phyloP scores from a whole-genome alignment of 2,329 filamentous ascomycete genomes.

The Penicillium sp. region DNA sequence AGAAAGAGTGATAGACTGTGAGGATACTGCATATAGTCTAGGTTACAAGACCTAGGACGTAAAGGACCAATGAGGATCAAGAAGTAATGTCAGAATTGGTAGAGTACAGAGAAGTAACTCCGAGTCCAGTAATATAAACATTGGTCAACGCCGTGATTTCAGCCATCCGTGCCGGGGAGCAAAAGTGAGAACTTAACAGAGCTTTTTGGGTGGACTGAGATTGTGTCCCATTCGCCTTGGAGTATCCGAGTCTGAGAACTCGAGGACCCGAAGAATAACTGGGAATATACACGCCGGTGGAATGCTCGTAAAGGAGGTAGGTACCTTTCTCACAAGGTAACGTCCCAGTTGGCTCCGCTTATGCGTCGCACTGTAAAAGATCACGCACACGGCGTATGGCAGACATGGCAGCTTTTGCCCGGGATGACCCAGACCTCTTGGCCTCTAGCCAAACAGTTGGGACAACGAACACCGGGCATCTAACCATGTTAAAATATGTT shows the following conservation, averaged over 20 bases:
- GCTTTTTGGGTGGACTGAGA: not conserved
- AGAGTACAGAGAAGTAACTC: not conserved
- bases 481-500: constrained; percentile 11
- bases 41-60: not conserved
- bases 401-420: constrained; percentile 44
- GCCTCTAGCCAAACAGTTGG: constrained; percentile 34
- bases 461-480: constrained; percentile 46
- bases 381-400: constrained; percentile 34
- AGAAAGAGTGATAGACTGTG: not conserved
- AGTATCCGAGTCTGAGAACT: not conserved
- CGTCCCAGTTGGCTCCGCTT: not conserved
- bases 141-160: not conserved
- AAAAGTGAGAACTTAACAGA: not conserved
- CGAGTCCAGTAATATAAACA: not conserved
- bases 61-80: not conserved
- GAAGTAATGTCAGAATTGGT: not conserved
- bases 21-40: not conserved
- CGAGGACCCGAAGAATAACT: not conserved
- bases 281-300: not conserved
- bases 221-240: not conserved
- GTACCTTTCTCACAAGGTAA: not conserved
- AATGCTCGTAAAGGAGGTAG: not conserved
- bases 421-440: constrained; percentile 45
- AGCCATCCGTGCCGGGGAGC: not conserved
- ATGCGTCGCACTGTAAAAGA: not conserved